phyloP scores from a whole-genome alignment of 257 asterid genomes.

The Buddleja alternifolia region DNA sequence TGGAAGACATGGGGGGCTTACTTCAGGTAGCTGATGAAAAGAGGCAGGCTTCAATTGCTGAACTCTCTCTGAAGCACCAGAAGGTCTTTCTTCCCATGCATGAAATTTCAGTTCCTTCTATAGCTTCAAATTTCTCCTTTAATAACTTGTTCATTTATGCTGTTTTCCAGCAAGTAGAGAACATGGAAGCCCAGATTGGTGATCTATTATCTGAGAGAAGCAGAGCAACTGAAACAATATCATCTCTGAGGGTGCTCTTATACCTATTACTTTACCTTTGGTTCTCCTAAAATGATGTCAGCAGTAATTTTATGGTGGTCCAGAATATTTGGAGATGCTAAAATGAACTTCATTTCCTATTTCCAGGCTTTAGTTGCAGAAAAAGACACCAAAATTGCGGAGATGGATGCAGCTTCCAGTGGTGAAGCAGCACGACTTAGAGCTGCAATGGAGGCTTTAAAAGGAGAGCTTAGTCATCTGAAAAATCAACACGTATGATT shows the following conservation, averaged over 20 bases:
- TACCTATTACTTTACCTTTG: conserved; percentile 26
- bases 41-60: conserved; percentile 68
- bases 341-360: conserved; percentile 26
- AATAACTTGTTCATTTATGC: conserved; percentile 20
- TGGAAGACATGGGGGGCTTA: conserved; percentile 66
- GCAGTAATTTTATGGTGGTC: conserved; percentile 21
- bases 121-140: conserved; percentile 20
- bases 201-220: conserved; percentile 79
- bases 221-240: conserved; percentile 83
- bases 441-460: conserved; percentile 84
- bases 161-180: conserved; percentile 73
- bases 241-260: conserved; percentile 71
- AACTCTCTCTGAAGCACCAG: conserved; percentile 81
- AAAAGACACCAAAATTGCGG: conserved; percentile 89
- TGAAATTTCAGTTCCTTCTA: conserved; percentile 28
- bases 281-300: conserved; percentile 22
- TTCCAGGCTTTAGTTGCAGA: conserved; percentile 71
- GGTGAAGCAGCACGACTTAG: conserved; percentile 93
- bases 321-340: conserved; percentile 29
- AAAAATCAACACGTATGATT: conserved; percentile 69
- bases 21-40: conserved; percentile 88
- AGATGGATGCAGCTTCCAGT: conserved; percentile 98
- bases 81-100: conserved; percentile 54
- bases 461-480: conserved; percentile 81
- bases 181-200: conserved; percentile 81